Evolutionary conservation across 2,329 filamentous ascomycete species (phyloP).

Genomic region (Ceratocystis ficicola): DNA sequence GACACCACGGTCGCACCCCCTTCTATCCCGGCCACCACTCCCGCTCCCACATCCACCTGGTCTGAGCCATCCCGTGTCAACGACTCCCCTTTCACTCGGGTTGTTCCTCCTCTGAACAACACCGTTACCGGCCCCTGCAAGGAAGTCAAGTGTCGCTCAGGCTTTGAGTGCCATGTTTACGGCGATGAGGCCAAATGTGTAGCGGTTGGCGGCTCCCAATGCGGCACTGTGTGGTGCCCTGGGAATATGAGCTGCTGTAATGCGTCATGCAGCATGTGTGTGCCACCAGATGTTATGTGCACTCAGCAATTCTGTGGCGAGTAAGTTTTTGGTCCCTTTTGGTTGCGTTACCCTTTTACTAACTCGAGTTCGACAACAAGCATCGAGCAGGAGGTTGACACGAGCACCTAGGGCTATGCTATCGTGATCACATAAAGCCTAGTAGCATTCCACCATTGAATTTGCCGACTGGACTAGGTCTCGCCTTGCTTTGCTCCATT

Average conservation of each 20-base stretch:
- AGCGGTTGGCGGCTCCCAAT: slow-evolving; percentile 17
- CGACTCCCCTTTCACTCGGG: slow-evolving; percentile 15
- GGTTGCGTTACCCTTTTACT: not conserved
- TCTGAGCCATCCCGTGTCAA: slow-evolving; percentile 18
- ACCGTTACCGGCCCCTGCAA: slow-evolving; percentile 18
- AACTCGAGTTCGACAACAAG: not conserved
- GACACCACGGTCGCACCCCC: not conserved
- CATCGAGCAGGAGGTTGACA: not conserved
- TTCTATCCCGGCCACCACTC: not conserved
- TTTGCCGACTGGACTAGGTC: not conserved
- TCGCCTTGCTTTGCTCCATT: no score
- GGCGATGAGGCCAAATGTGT: slow-evolving; percentile 14
- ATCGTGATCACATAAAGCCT: not conserved
- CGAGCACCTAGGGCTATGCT: not conserved
- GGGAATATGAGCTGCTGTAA: slow-evolving; percentile 20
- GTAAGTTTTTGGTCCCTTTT: not conserved
- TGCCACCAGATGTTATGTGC: slow-evolving; percentile 10
- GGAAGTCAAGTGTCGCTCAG: slow-evolving; percentile 18
- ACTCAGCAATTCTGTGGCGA: slow-evolving; percentile 10
- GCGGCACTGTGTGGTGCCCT: slow-evolving; percentile 18
- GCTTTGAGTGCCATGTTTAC: slow-evolving; percentile 21
- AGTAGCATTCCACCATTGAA: not conserved
- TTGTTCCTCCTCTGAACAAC: slow-evolving; percentile 18
- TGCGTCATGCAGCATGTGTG: slow-evolving; percentile 16
- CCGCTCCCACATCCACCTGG: slow-evolving; percentile 15